Base-by-base conservation (phyloP, 169 alveolate species). In the Plasmodium gonderi region DNA sequence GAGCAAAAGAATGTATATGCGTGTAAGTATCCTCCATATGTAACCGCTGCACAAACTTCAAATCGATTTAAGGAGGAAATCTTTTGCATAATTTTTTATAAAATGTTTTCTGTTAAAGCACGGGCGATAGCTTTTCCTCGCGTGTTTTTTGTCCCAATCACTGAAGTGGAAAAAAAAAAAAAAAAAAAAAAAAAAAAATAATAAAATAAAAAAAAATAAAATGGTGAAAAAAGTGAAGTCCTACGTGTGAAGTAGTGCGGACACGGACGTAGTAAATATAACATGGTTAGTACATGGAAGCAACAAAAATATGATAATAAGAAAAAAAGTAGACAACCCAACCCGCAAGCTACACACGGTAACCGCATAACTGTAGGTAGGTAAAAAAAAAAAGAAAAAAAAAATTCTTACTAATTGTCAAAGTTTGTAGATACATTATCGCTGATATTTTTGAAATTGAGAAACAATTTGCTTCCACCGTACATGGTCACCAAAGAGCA, bases 391-490 rank as follows among this genome's bases (percentile, higher is more conserved):
- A n/a, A n/a, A n/a, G n/a, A n/a, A n/a, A n/a, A n/a, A 0, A 0
- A 9, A 11, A 42, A 2, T 12, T 54, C 26, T 74, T 89, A 89
- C 93, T 23, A 7, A 65, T 77, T 68, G 54, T 47, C 83, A 47
- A 89, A 89, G 69, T 47, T 64, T 64, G 42, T 36, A 36, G 80
- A 14, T 11, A 51, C 42, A 14, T 67, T 75, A 0, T 20, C 60
- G 11, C 40, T 14, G 31, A 89, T 78, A 20, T 89, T 64, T 68
- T 89, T 33, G 40, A 89, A 89, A 11, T 36, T 77, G 6, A 64
- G 64, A 49, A 89, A 77, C 26, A 89, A 26, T 64, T 45, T 75
- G 54, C 93, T 89, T 76, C 93, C 93, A 6, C 93, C 93, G 49
- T 60, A 89, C 11, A 89, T 40, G 23, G 93, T 89, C 51, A 89